These are phyloP conservation scores for Clonostachys sp. DNA, from an alignment of 2,329 filamentous ascomycete genomes.

Conservation along the genomic window DNA sequence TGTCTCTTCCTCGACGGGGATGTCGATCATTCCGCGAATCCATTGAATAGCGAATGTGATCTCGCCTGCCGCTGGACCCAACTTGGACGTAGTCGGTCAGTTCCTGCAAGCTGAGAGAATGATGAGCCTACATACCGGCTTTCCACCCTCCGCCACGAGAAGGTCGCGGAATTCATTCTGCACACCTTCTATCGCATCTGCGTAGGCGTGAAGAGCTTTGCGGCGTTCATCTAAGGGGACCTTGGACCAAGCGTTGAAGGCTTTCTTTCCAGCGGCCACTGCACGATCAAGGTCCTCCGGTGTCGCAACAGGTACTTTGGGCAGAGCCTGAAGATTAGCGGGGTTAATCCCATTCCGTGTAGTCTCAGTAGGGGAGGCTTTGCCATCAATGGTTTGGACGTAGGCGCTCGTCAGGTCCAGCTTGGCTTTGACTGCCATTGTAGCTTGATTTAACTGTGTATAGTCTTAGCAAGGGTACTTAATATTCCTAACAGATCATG, in stretches of 20 bases:
- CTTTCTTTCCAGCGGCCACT: background rate
- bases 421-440: too few relatives aligned
- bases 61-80: background rate
- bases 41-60: constrained; percentile 6
- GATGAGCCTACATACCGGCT: background rate
- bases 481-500: too few relatives aligned
- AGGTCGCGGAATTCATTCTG: background rate
- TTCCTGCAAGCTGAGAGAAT: too few relatives aligned
- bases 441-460: too few relatives aligned
- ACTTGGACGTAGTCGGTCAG: too few relatives aligned
- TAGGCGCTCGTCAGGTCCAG: too few relatives aligned
- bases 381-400: too few relatives aligned
- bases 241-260: constrained; percentile 1
- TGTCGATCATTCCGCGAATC: constrained; percentile 16
- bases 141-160: constrained; percentile 2
- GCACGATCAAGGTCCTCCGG: constrained; percentile 4
- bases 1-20: constrained; percentile 10
- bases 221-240: constrained; percentile 1
- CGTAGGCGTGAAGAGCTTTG: background rate
- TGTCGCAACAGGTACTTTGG: constrained; percentile 1
- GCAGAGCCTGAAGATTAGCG: constrained; percentile 1
- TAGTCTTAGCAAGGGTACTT: too few relatives aligned
- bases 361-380: too few relatives aligned
- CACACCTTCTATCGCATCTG: constrained; percentile 1
- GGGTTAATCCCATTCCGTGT: constrained; percentile 1